Conservation (phyloP, 1,284 basidiomycete species). For the Malassezia restricta region DNA sequence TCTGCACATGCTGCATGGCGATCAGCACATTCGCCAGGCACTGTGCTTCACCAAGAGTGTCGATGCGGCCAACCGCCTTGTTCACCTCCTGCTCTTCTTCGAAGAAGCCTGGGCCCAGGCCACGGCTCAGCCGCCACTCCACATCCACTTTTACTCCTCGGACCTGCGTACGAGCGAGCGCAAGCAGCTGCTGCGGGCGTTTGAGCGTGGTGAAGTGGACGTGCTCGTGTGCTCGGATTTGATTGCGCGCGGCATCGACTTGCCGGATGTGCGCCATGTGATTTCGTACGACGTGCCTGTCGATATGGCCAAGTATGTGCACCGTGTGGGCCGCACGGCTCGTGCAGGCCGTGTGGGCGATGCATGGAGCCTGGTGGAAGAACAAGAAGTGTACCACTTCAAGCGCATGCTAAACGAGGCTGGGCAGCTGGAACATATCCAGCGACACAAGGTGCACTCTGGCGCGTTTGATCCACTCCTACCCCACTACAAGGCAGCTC, state of each 20-base stretch:
- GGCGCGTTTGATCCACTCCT: constrained; percentile 16
- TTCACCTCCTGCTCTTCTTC: constrained; percentile 71
- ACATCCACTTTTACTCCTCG: constrained; percentile 59
- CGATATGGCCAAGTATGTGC: constrained; percentile 96
- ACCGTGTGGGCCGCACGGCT: constrained; percentile 86
- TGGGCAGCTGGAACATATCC: constrained; percentile 15
- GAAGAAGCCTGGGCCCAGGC: constrained; percentile 47
- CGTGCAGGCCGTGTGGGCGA: constrained; percentile 73
- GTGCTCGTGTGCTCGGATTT: constrained; percentile 91
- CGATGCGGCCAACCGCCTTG: constrained; percentile 72
- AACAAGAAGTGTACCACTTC: constrained; percentile 62
- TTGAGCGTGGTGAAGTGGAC: constrained; percentile 68
- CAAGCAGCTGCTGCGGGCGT: constrained; percentile 63
- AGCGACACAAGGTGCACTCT: constrained; percentile 20
- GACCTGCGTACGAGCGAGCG: constrained; percentile 67
- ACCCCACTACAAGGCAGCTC: constrained; percentile 23
- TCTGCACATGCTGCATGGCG: constrained; percentile 64
- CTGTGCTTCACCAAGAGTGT: constrained; percentile 93
- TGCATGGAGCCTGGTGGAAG: constrained; percentile 89
- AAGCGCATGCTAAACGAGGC: constrained; percentile 14
- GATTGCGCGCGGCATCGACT: constrained; percentile 91
- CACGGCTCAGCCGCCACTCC: constrained; percentile 48
- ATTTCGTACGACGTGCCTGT: constrained; percentile 87
- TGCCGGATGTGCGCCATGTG: constrained; percentile 78
- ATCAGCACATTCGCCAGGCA: constrained; percentile 54